Base-by-base conservation (phyloP, 2,329 filamentous ascomycete genomes). In the Lasiodiplodia hormozganensis region DNA sequence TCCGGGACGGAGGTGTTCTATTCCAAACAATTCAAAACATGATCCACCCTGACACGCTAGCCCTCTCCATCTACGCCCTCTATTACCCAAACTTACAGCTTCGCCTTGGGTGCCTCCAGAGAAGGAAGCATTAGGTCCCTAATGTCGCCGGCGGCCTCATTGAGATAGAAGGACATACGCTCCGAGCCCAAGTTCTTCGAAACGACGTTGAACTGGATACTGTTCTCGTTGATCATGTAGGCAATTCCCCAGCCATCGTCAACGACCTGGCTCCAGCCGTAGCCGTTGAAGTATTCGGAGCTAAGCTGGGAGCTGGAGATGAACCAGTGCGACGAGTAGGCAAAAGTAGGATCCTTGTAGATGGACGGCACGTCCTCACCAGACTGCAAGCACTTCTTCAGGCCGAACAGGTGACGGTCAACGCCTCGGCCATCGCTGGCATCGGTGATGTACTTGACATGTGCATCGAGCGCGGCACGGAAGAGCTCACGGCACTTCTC, bases 211-310 rank as follows among this genome's bases (percentile, higher is more conserved):
- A 99, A 98, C 87, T 98, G 96, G 72, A 99, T 87, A 81, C 93
- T 97, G 82, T 97, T 97, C 86, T 98, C 95, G 79, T 99, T 99
- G 80, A 99, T 98, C 96, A 99, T 99, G 80, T 99, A 99, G 49
- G 96, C 96, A 77, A 99, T 97, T 52, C 96, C 96, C 82, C 96
- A 99, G 36, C 96, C 96, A 70, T 91, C 92, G 76, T 98, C 94
- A 67, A 98, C 92, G 65, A 99, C 96, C 84, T 99, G 95, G 78
- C 92, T 96, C 96, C 96, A 99, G 56, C 96, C 96, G 81, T 99
- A 99, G 28, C 96, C 96, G 79, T 99, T 99, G 83, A 98, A 99
- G 85, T 92, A 97, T 84, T 99, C 96, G 40, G 91, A 94, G 82
- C 92, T 96, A 79, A 99, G 84, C 84, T 99, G 96, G 70, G 89